Base-by-base conservation (phyloP, 2,329 filamentous ascomycete species). In the Apiospora hydei region DNA sequence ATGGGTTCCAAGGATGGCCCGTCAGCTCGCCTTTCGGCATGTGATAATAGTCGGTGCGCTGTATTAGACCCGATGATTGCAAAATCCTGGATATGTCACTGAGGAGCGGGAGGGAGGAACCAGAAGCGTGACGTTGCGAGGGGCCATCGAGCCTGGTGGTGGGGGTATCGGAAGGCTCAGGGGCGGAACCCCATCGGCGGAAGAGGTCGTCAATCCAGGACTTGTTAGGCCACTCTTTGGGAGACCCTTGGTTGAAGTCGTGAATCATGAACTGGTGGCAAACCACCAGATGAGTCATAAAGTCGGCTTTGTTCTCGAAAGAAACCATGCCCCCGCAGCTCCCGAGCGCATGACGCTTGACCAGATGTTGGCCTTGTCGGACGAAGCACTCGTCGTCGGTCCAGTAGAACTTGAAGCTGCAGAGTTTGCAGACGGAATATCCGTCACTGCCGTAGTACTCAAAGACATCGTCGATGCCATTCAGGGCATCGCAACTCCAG, bases 381-480 rank as follows among this genome's bases (percentile, higher is more conserved):
- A 41, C 26, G 8, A 69, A 69, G 47, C 68, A 69, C n/a, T 69
- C 68, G 68, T 69, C 68, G 24, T 69, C 68, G 4, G 68, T 69
- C 68, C 68, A 69, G 68, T 69, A 57, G 68, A 57, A 69, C 21
- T 57, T 69, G 68, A 69, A 69, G 47, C 68, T 53, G 34, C 68
- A 69, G n/a, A 69, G 53, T 18, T 41, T 43, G 47, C 68, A 69
- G 30, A 69, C n/a, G 2, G 46, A 51, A 34, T 51, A 34, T 7
- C 68, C 68, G 34, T 44, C 47, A 16, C 7, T 18, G 2, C 34
- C 68, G 21, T 57, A 47, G 47, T 57, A 41, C 24, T 69, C 68
- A 14, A 69, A 69, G 10, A 47, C 68, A 24, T 69, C 68, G 47
- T 69, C 68, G 47, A 69, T 57, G 34, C 68, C 68, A 24, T 30